A percentile compares a stretch with the other conserved stretches of the same genome.
Evolutionary conservation across 768 basidiomycete species (phyloP).

Genomic region (Calocera cornea): DNA sequence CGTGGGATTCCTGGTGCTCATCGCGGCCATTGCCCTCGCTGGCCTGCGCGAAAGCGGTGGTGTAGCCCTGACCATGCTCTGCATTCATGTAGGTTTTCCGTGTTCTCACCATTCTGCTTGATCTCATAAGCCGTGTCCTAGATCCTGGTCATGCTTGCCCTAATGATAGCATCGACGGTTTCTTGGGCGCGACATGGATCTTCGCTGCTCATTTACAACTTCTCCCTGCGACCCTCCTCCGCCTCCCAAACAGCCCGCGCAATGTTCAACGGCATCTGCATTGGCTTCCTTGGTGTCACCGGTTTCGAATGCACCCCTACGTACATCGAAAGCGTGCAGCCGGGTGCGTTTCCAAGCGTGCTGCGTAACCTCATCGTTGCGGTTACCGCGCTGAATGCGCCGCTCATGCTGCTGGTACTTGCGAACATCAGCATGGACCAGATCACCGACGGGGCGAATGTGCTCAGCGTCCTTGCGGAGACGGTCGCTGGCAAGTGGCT

Average conservation of each 20-base stretch:
- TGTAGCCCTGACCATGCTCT: constrained; percentile 43
- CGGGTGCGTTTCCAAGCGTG: constrained; percentile 42
- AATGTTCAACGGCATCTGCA: constrained; percentile 52
- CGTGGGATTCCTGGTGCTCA: constrained; percentile 39
- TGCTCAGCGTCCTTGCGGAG: constrained; percentile 51
- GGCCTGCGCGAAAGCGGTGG: constrained; percentile 51
- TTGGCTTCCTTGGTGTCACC: constrained; percentile 59
- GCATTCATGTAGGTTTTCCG: constrained; percentile 40
- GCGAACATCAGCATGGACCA: constrained; percentile 42
- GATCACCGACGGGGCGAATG: constrained; percentile 40
- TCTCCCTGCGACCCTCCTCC: constrained; percentile 30
- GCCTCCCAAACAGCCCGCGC: constrained; percentile 30
- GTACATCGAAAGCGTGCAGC: constrained; percentile 48
- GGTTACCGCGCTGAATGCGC: constrained; percentile 40
- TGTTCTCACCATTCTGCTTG: neutral
- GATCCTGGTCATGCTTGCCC: constrained; percentile 42
- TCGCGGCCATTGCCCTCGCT: constrained; percentile 41
- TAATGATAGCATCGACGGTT: constrained; percentile 38
- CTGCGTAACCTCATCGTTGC: constrained; percentile 53
- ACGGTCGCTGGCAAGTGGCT: constrained; percentile 48
- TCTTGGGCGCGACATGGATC: constrained; percentile 42
- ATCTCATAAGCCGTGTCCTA: constrained; percentile 18
- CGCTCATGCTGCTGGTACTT: constrained; percentile 45
- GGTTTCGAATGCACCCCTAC: constrained; percentile 52
- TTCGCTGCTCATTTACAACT: constrained; percentile 39